Evolutionary conservation across 2,329 filamentous ascomycete species (phyloP), one percentile per base, ranked within the genome.

Genomic region (Teratosphaeria destructans): DNA sequence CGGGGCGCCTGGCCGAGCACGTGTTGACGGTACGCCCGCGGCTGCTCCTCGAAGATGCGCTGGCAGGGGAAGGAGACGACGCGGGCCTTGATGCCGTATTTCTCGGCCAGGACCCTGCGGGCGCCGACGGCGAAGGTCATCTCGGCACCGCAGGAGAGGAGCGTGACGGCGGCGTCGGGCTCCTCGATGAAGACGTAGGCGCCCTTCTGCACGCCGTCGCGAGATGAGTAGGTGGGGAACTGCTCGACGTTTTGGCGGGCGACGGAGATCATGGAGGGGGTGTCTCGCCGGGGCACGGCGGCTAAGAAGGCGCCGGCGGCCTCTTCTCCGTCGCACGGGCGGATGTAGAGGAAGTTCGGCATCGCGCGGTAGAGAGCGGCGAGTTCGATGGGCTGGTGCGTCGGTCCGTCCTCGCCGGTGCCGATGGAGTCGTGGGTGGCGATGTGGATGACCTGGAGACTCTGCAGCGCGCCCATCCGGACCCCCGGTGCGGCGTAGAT

Each of bases 371-470:
- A 97, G 81, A 97, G 94, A 62, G 92, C 88, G 65, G 97, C 86
- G 53, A 91, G 96, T 86, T 99, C 94, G 70, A 99, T 96, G 76
- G 94, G 94, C 84, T 99, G 94, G 81, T 99, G 94, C 60, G 94
- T 99, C 68, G 94, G 93, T 64, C 94, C 94, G 73, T 99, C 94
- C 81, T 99, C 94, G 78, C 94, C 94, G 68, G 97, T 90, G 82
- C 94, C 94, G 71, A 99, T 99, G 66, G 93, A 96, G 84, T 97
- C 93, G 84, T 97, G 93, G 69, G 93, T 97, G 72, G 73, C 73
- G 61, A 74, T 67, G 62, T 75, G 72, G 59, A 75, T 74, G 14
- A 67, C 66, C 49, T 72, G 72, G 3, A 75, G 68, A 47, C 63
- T 61, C 58, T 73, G 70, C 8, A 75, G 66, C 8, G 73, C 71